Evolutionary conservation across 2,329 filamentous ascomycete genomes (phyloP).

Genomic region (Epichloe uncinata): DNA sequence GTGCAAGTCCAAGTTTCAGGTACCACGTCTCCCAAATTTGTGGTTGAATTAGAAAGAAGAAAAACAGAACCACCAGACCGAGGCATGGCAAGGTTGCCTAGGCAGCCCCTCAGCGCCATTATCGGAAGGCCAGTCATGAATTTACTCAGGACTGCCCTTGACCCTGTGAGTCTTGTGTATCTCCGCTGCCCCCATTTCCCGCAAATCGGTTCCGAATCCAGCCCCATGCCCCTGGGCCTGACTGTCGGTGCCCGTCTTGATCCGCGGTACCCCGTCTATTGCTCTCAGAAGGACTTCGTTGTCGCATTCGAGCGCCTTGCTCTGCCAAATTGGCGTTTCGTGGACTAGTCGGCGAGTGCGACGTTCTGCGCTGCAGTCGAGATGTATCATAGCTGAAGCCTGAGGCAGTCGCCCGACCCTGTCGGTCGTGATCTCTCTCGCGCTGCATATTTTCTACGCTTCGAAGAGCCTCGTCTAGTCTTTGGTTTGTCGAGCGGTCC

Average conservation of each 20-base stretch:
- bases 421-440: constrained; percentile 12
- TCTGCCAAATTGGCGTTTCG: constrained; percentile 16
- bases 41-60: background rate
- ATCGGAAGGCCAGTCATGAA: background rate
- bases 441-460: constrained; percentile 16
- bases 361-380: constrained; percentile 23
- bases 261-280: constrained; percentile 17
- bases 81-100: no score
- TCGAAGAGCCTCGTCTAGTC: constrained; percentile 18
- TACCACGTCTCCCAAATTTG: background rate
- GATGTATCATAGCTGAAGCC: constrained; percentile 21
- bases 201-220: constrained; percentile 32
- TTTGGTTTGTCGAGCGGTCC: constrained; percentile 15
- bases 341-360: constrained; percentile 24
- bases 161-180: constrained; percentile 16
- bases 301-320: constrained; percentile 20
- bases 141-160: constrained; percentile 15
- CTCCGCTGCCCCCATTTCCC: constrained; percentile 14
- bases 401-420: constrained; percentile 14
- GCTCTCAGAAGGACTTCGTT: constrained; percentile 26
- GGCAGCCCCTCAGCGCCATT: background rate
- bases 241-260: constrained; percentile 18
- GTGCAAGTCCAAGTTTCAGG: background rate
- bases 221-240: constrained; percentile 24
- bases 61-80: background rate